Conservation (phyloP, 2,329 filamentous ascomycete species). For the Fusarium fracticaudum region DNA sequence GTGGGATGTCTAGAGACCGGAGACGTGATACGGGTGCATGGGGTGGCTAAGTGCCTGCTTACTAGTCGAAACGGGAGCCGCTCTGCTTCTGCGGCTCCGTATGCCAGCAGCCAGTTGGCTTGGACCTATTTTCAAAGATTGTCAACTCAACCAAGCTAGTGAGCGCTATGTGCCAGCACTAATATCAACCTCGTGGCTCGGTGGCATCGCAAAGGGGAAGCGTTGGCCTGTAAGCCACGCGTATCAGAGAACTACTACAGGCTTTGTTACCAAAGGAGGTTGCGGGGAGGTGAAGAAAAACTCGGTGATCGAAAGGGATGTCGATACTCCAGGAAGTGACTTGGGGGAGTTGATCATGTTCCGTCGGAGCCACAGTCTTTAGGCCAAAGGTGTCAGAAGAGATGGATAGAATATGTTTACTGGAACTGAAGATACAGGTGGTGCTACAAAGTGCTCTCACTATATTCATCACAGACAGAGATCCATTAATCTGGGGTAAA, state of each 20-base stretch:
- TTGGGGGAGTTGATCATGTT: neutral
- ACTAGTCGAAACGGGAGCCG: constrained; percentile 21
- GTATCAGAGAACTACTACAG: neutral
- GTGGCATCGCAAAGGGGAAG: neutral
- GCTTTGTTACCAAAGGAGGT: neutral
- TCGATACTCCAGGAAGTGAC: neutral
- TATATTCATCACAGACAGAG: neutral
- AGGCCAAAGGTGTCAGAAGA: neutral
- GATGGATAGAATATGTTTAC: constrained; percentile 1
- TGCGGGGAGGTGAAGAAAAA: neutral
- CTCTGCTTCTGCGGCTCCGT: constrained; percentile 38
- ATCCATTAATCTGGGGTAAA: constrained; percentile 37
- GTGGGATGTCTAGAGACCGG: constrained; percentile 10
- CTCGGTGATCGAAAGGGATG: neutral
- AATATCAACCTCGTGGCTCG: constrained; percentile 3
- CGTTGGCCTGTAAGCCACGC: constrained; percentile 10
- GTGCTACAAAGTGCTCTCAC: constrained; percentile 20
- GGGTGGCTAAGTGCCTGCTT: neutral
- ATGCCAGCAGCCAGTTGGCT: neutral
- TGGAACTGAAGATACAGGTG: neutral
- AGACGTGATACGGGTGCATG: neutral
- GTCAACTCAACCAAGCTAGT: constrained; percentile 1
- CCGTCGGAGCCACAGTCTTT: neutral
- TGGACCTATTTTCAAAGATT: neutral
- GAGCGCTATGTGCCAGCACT: neutral